Evolutionary conservation across 805 yeast species (phyloP), one percentile per base, ranked within the genome.

Genomic region (Metschnikowia drakensbergensis): DNA sequence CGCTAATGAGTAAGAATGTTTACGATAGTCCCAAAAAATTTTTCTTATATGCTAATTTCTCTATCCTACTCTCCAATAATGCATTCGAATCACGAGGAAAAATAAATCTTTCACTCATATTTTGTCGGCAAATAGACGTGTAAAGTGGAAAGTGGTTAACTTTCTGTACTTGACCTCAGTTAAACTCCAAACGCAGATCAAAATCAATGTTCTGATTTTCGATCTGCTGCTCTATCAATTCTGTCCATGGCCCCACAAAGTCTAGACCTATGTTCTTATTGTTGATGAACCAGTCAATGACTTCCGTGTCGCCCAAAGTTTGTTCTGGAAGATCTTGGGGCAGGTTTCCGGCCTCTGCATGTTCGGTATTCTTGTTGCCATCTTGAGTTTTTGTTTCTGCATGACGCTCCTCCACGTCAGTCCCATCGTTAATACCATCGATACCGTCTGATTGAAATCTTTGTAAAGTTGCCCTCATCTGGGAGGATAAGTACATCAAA

Each of bases 171-270:
- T 9, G 28, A 35, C 27, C 7, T 42, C 17, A 42, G 9, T 33
- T 31, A 22, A 51, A 48, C 31, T 46, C 40, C 26, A 43, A 29
- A 30, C 42, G 50, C 46, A 40, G 46, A 22, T 48, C 51, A 35
- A 45, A 34, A 32, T 51, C 46, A 34, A 49, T 45, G 36, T 52
- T 52, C 22, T 48, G 50, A 17, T 45, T 51, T 42, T 67, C 66
- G 50, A 80, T 76, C 51, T 83, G 88, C 55, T 81, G 83, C 60
- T 85, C 92, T 37, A 86, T 77, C 79, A 84, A 82, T 60, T 84
- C 88, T 0, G 92, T 85, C 83, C 90, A 86, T 2, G 88, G 88
- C 34, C 83, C 91, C 28, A 84, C 77, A 32, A 72, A 72, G 48
- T 72, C 77, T 40, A 72, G 62, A 4, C 57, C 57, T 17, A 71